Evolutionary conservation across 257 asterid species (phyloP), one percentile per base, ranked within the genome.

Genomic region (Verbascum thapsus): DNA sequence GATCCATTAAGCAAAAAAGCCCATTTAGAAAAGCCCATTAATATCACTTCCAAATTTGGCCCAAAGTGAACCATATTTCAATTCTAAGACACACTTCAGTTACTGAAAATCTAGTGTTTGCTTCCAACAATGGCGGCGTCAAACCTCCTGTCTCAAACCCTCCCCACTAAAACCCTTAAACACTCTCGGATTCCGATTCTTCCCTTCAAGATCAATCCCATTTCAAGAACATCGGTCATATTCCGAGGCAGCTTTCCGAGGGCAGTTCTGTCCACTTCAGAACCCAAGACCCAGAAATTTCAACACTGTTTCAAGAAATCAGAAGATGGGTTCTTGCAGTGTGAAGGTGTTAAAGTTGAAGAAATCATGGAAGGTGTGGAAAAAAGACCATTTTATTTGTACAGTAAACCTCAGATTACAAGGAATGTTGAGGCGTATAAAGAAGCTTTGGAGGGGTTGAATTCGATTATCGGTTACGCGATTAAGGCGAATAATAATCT

Each of bases 401-500:
- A 92, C 55, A 86, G 97, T 76, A 92, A 87, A 70, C 86, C 89
- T 1, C 97, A 89, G 71, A 86, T 92, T 30, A 85, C 87, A 13
- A 74, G 97, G 69, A 92, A 92, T 53, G 90, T 89, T 11, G 88
- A 83, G 78, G 96, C 97, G 16, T 92, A 92, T 69, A 89, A 67
- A 64, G 94, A 82, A 6, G 97, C 98, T 12, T 75, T 92, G 72
- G 81, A 81, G 71, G 97, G 96, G 0, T 49, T 88, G 78, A 68
- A 76, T 70, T 88, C 97, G 11, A 73, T 85, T 13, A 88, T 92
- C 10, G 96, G 97, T 3, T 91, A 87, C 59, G 96, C 98, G n/a
- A 86, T 92, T 67, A 92, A 92, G 81, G 98, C 98, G 6, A 87
- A 92, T 44, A 92, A 91, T 62, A 88, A 92, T 76, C 86, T 92